phyloP scores from a whole-genome alignment of 1,284 basidiomycete genomes.

The Tylopilus orsonianus region DNA sequence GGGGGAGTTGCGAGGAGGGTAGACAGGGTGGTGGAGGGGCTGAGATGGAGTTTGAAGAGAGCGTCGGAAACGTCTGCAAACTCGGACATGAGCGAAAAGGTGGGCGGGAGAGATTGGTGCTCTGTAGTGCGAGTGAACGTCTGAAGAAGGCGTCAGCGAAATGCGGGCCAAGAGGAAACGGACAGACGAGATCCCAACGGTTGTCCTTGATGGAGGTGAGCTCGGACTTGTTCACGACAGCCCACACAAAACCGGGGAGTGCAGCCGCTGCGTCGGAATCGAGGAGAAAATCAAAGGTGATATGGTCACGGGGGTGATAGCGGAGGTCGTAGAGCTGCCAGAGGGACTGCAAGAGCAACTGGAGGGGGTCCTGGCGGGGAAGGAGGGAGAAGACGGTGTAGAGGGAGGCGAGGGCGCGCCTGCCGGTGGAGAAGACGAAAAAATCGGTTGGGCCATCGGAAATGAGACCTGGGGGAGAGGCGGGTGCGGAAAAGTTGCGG shows the following conservation, averaged over 20 bases:
- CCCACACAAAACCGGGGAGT: slow-evolving; percentile 77
- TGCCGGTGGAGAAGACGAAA: slow-evolving; percentile 83
- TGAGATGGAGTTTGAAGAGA: slow-evolving; percentile 60
- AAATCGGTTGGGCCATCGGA: slow-evolving; percentile 75
- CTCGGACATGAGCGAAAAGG: slow-evolving; percentile 77
- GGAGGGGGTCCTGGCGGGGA: slow-evolving; percentile 81
- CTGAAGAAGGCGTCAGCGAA: slow-evolving; percentile 37
- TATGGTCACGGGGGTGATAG: slow-evolving; percentile 63
- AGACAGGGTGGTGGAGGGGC: slow-evolving; percentile 51
- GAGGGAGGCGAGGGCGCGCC: slow-evolving; percentile 71
- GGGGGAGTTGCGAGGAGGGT: slow-evolving; percentile 62
- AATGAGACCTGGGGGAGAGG: slow-evolving; percentile 47
- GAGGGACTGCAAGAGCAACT: slow-evolving; percentile 58
- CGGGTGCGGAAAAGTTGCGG: slow-evolving; percentile 68
- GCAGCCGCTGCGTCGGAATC: slow-evolving; percentile 48
- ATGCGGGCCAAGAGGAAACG: slow-evolving; percentile 15
- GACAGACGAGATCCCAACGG: slow-evolving; percentile 84
- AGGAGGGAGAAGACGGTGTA: slow-evolving; percentile 77
- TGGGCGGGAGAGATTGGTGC: slow-evolving; percentile 54
- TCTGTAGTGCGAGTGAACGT: slow-evolving; percentile 81
- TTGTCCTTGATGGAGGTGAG: slow-evolving; percentile 64
- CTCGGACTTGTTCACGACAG: slow-evolving; percentile 76
- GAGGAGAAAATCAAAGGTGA: slow-evolving; percentile 79
- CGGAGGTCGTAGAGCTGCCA: slow-evolving; percentile 73
- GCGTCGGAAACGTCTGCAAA: slow-evolving; percentile 80